phyloP scores from a whole-genome alignment of 1,284 basidiomycete genomes.

The Trichosporon sp. region DNA sequence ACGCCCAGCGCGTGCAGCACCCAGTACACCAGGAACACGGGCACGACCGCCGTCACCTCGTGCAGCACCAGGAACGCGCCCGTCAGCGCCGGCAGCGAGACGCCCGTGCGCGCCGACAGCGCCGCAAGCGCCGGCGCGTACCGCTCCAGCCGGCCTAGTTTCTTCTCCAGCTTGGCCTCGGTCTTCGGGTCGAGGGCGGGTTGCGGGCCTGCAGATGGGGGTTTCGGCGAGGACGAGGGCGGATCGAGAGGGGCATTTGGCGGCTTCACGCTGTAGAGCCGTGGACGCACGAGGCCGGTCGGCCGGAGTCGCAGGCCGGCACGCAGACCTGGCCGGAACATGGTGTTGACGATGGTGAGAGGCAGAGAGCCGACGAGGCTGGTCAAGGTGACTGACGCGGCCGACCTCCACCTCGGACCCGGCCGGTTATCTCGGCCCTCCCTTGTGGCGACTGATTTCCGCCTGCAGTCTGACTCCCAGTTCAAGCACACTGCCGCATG shows the following conservation, averaged over 20 bases:
- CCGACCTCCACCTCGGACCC: background rate
- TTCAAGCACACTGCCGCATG: no score
- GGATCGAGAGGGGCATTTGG: background rate
- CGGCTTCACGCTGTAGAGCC: background rate
- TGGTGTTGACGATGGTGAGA: background rate
- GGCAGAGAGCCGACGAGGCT: background rate
- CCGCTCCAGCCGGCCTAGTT: background rate
- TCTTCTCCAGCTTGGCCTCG: background rate
- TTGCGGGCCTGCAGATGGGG: background rate
- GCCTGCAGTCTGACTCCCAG: no score
- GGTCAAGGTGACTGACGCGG: background rate
- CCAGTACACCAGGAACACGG: conserved; percentile 71
- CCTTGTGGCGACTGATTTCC: background rate
- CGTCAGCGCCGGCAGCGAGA: conserved; percentile 68
- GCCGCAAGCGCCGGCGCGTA: conserved; percentile 32
- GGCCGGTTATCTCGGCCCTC: background rate
- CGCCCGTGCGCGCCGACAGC: conserved; percentile 36
- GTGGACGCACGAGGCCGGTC: no score
- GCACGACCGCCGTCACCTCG: conserved; percentile 77
- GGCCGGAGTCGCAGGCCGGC: background rate
- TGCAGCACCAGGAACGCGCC: conserved; percentile 79
- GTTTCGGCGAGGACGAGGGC: background rate
- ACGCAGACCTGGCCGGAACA: background rate
- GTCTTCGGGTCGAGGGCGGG: background rate
- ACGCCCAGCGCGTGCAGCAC: conserved; percentile 63